These are phyloP conservation scores for Fraxinus velutina DNA, from an alignment of 305 asterid species.

Conservation along the genomic window DNA sequence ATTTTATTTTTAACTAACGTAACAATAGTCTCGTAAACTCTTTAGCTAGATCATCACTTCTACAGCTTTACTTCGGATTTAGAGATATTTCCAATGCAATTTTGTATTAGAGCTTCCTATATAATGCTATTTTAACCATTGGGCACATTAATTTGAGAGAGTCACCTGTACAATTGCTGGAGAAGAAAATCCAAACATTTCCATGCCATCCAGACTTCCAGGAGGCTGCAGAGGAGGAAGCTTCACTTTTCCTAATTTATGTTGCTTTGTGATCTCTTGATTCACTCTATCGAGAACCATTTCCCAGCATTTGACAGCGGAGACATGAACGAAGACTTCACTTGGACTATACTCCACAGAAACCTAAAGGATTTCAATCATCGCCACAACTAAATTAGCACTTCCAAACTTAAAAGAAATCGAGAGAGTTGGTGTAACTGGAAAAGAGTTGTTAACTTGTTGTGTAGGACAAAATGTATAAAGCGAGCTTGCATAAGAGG, in stretches of 20 bases:
- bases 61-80: not conserved
- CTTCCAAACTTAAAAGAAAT: not conserved
- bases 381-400: slow-evolving; percentile 9
- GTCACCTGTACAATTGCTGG: slow-evolving; percentile 81
- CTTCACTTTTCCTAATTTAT: slow-evolving; percentile 59
- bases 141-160: not conserved
- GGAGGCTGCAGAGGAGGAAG: slow-evolving; percentile 98
- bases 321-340: slow-evolving; percentile 73
- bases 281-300: slow-evolving; percentile 90
- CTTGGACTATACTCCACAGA: slow-evolving; percentile 64
- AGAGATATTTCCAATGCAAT: not conserved
- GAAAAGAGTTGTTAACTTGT: not conserved
- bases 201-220: slow-evolving; percentile 94
- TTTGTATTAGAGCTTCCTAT: not conserved
- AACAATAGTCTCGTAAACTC: not conserved
- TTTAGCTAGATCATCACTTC: not conserved
- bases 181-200: slow-evolving; percentile 94
- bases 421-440: not conserved
- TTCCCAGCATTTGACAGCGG: slow-evolving; percentile 90
- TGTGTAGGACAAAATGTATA: not conserved
- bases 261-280: slow-evolving; percentile 72
- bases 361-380: slow-evolving; percentile 46
- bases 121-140: not conserved
- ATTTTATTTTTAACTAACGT: not conserved
- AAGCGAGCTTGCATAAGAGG: not conserved